Base-by-base conservation (phyloP, 441 rosid genomes). In the Gossypium gossypioides region DNA sequence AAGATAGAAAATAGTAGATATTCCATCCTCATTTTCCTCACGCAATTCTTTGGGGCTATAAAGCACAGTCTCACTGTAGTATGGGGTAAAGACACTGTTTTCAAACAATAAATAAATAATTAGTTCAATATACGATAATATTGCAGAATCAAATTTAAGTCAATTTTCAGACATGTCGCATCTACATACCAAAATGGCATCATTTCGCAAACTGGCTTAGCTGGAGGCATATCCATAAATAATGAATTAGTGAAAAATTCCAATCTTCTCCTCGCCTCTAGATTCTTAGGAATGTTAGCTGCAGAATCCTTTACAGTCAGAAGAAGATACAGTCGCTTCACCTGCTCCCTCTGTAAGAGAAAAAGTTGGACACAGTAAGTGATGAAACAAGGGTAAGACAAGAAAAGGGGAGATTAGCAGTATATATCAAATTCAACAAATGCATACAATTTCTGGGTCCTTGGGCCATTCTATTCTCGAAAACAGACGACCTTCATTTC, bases 31-130 rank as follows among this genome's bases (percentile, higher is more conserved):
- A 81, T 96, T 96, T 86, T 96, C 98, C 27, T 84, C 86, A 73
- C 88, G 94, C 81, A 96, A 80, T 9, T 96, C 99, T 54, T 93
- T 85, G 79, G 88, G 85, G 80, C 99, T 93, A 85, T 96, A 96
- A 67, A 96, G 85, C 67, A 96, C 99, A 69, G 99, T 96, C 91
- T 96, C 99, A 57, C 98, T 96, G 87, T 96, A 96, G 88, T 96
- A 96, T n/a, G 99, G 99, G 46, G 99, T 96, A 86, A 96, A 96
- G 74, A 96, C 97, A 77, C 99, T 96, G 75, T 80, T 74, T 63
- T 60, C 76, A 81, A 77, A 75, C 61, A 78, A 32, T 68, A 60
- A 34, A 66, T 51, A 73, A 54, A 29, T 62, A 62, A 72, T 63
- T 51, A 82, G 29, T 67, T 58, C 68, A 70, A 59, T 55, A 48